phyloP scores from a whole-genome alignment of 352 stramenopile species.

The Globisporangium acanthophoron region DNA sequence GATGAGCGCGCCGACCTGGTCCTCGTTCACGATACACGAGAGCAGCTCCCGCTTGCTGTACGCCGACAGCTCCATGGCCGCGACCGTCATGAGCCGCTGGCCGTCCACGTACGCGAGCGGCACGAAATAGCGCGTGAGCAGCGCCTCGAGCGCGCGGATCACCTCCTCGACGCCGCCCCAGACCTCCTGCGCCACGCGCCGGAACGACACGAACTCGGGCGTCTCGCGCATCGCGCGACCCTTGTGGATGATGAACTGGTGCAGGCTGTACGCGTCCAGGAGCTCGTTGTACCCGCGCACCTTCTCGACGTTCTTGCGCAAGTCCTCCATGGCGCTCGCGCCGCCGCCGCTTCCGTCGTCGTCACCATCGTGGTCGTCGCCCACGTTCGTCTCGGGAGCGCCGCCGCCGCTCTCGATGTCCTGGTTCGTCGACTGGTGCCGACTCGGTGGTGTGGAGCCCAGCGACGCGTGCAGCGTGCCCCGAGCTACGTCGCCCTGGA shows the following conservation, averaged over 20 bases:
- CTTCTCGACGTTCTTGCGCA: conserved; percentile 71
- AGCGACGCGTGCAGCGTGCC: conserved; percentile 10
- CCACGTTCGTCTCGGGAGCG: conserved; percentile 13
- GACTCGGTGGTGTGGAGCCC: conserved; percentile 5
- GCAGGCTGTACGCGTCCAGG: conserved; percentile 71
- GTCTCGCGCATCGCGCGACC: conserved; percentile 72
- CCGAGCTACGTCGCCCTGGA: conserved; percentile 15
- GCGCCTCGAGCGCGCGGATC: conserved; percentile 59
- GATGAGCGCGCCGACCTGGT: conserved; percentile 70
- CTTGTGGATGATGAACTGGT: conserved; percentile 90
- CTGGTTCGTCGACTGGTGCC: conserved; percentile 20
- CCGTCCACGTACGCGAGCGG: conserved; percentile 85
- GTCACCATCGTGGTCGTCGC: conserved; percentile 11
- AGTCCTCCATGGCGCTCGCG: conserved; percentile 48
- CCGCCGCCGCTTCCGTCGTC: conserved; percentile 21
- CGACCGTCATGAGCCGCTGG: conserved; percentile 65
- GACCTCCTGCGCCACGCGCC: conserved; percentile 64
- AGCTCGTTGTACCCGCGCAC: conserved; percentile 80
- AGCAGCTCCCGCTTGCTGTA: conserved; percentile 64
- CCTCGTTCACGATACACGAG: conserved; percentile 81
- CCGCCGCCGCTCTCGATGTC: conserved; percentile 7
- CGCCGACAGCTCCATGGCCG: conserved; percentile 45
- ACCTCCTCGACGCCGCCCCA: conserved; percentile 81
- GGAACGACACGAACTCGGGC: conserved; percentile 85
- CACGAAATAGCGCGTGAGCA: conserved; percentile 82